These are phyloP conservation scores for Malassezia nana DNA, from an alignment of 1,284 basidiomycete species.

Conservation along the genomic window DNA sequence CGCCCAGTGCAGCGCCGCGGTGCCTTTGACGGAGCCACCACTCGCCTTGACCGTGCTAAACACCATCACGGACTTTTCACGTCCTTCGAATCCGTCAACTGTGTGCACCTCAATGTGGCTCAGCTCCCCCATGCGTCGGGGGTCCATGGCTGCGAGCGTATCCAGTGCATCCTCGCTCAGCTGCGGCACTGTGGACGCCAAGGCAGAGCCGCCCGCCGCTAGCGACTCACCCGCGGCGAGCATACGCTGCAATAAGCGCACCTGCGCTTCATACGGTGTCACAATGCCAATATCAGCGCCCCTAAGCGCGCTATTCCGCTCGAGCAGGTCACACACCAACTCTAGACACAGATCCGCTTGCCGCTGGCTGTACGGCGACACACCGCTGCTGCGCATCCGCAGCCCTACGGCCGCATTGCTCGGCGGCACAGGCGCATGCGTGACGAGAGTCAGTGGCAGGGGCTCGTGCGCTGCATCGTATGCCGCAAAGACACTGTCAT, in stretches of 20 bases:
- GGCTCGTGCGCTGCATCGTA: background rate
- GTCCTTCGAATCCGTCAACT: conserved; percentile 85
- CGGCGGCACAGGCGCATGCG: conserved; percentile 11
- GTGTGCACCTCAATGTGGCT: conserved; percentile 73
- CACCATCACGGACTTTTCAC: conserved; percentile 90
- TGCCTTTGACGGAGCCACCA: conserved; percentile 53
- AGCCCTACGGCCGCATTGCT: background rate
- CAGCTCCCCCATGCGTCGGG: conserved; percentile 23
- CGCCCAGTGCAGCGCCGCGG: conserved; percentile 54
- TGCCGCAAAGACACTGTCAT: conserved; percentile 25
- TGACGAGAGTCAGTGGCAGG: conserved; percentile 8
- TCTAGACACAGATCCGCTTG: conserved; percentile 45
- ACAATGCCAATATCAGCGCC: conserved; percentile 42
- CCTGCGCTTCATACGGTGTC: conserved; percentile 41
- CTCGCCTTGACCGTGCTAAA: conserved; percentile 77
- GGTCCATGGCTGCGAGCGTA: conserved; percentile 3
- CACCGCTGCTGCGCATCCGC: background rate
- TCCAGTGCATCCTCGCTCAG: conserved; percentile 9
- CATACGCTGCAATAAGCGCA: conserved; percentile 31
- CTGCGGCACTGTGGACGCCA: background rate
- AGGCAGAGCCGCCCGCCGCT: background rate
- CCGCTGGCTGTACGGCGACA: conserved; percentile 28
- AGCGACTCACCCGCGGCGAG: conserved; percentile 12
- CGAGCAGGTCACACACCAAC: conserved; percentile 32
- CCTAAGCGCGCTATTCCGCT: conserved; percentile 24